Conservation (phyloP, 257 asterid species). For the Capsicum baccatum region DNA sequence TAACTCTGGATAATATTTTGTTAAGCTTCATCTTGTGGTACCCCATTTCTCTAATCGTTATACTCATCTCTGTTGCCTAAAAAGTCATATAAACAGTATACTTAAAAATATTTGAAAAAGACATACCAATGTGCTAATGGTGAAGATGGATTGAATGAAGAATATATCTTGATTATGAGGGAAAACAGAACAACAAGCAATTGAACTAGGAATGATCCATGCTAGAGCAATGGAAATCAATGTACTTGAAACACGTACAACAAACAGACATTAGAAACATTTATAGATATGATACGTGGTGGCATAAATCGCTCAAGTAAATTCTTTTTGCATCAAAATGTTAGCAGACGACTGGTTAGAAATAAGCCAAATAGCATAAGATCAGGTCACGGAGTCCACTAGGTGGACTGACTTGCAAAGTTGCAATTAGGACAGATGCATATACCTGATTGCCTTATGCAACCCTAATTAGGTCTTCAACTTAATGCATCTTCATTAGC, state of each 20-base stretch:
- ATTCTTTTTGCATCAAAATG: neutral
- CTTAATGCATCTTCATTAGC: neutral
- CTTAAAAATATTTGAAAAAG: neutral
- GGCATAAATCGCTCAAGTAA: neutral
- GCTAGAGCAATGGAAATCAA: neutral
- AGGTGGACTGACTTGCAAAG: neutral
- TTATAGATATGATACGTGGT: neutral
- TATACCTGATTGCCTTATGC: neutral
- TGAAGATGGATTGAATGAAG: neutral
- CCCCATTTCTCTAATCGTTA: constrained; percentile 80
- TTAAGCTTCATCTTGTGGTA: constrained; percentile 79
- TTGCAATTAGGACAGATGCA: neutral
- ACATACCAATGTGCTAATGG: neutral
- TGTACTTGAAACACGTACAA: neutral
- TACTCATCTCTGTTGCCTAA: constrained; percentile 85
- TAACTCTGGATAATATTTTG: constrained; percentile 83
- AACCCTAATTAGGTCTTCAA: neutral
- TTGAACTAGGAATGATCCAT: neutral
- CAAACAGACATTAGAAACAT: neutral
- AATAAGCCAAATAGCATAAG: constrained; percentile 16
- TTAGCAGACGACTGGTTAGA: neutral
- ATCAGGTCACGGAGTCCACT: constrained; percentile 6
- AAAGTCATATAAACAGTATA: constrained; percentile 16
- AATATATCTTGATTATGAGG: neutral
- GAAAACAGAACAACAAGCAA: neutral